Percentiles rank a stretch among this genome's conserved stretches.
These are phyloP conservation scores for Arthrobotrys megalospora DNA, from an alignment of 2,329 filamentous ascomycete species.

Conservation along the genomic window DNA sequence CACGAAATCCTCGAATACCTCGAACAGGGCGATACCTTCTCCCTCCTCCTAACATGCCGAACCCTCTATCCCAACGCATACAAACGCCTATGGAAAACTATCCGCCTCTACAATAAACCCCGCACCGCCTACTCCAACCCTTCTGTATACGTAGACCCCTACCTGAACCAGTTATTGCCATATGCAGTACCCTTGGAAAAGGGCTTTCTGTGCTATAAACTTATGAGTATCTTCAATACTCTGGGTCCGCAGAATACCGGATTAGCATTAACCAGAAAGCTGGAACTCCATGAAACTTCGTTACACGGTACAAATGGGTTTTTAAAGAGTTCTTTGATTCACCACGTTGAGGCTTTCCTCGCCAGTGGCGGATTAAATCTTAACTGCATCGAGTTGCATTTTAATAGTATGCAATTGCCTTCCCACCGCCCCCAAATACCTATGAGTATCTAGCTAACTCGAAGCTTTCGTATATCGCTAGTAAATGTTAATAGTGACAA, in stretches of 20 bases:
- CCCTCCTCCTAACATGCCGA: conserved; percentile 13
- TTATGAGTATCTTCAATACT: neutral
- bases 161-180: no score
- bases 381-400: neutral
- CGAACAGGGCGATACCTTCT: neutral
- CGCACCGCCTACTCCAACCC: neutral
- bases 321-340: neutral
- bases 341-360: neutral
- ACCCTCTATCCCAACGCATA: neutral
- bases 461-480: neutral
- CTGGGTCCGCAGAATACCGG: neutral
- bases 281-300: neutral
- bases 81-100: conserved; percentile 7
- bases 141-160: no score
- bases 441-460: no score
- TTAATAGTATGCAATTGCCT: conserved; percentile 1
- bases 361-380: neutral
- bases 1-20: neutral
- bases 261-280: neutral
- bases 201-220: neutral
- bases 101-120: neutral
- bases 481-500: neutral
- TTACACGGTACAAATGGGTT: neutral
- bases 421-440: neutral
- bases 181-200: no score